phyloP scores from a whole-genome alignment of 1,284 basidiomycete species.

The Ustilago bromivora region DNA sequence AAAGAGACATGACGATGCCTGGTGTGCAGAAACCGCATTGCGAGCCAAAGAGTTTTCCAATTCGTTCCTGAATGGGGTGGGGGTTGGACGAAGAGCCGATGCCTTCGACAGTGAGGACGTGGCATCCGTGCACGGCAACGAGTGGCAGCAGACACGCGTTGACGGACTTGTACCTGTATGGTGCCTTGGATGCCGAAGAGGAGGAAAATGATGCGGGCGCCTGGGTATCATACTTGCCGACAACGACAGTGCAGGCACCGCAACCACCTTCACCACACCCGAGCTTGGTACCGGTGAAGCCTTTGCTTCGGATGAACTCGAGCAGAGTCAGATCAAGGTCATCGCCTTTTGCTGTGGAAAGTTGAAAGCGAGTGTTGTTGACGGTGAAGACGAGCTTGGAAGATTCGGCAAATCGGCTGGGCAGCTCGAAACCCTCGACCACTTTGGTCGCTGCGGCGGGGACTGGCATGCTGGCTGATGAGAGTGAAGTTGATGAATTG shows the following conservation, averaged over 20 bases:
- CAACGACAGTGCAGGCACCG: constrained; percentile 69
- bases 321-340: constrained; percentile 65
- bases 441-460: constrained; percentile 16
- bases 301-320: constrained; percentile 67
- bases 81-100: constrained; percentile 68
- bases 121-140: constrained; percentile 68
- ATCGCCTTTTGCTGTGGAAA: constrained; percentile 41
- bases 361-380: constrained; percentile 50
- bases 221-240: constrained; percentile 45
- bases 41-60: constrained; percentile 67
- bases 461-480: constrained; percentile 32
- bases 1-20: constrained; percentile 70
- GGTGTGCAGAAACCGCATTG: constrained; percentile 69
- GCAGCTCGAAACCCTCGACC: constrained; percentile 49
- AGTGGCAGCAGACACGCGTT: constrained; percentile 70
- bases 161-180: constrained; percentile 67
- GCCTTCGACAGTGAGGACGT: constrained; percentile 70
- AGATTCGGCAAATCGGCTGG: constrained; percentile 20
- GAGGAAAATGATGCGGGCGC: constrained; percentile 10
- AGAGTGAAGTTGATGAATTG: neutral
- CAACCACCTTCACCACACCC: constrained; percentile 70
- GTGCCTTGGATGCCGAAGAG: constrained; percentile 18
- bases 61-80: constrained; percentile 70
- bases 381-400: constrained; percentile 54
- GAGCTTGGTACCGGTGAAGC: constrained; percentile 70